Percentiles rank a stretch among this genome's conserved stretches.
Conservation (phyloP, 1,284 basidiomycete genomes). For the Agaricales sp. region DNA sequence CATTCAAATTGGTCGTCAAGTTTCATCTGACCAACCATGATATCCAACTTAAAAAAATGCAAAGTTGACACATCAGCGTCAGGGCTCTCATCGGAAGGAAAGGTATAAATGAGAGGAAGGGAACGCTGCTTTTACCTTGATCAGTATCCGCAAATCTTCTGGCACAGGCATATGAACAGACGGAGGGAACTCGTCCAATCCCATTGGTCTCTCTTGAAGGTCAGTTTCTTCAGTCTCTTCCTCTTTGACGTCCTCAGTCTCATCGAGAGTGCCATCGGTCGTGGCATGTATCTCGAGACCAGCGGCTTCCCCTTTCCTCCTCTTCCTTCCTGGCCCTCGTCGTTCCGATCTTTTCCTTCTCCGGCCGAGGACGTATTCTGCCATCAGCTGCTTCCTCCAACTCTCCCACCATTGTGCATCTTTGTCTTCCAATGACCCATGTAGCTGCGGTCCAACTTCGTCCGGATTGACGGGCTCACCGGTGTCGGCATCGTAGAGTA, state of each 20-base stretch:
- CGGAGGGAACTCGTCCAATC: conserved; percentile 34
- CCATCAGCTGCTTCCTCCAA: conserved; percentile 50
- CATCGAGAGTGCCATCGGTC: conserved; percentile 21
- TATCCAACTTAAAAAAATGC: conserved; percentile 63
- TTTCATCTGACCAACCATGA: conserved; percentile 90
- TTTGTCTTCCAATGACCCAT: conserved; percentile 41
- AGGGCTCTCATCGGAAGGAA: conserved; percentile 7
- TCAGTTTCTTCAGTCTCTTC: conserved; percentile 23
- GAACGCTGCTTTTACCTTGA: conserved; percentile 68
- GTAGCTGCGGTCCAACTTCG: conserved; percentile 22
- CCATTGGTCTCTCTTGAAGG: conserved; percentile 33
- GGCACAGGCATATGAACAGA: conserved; percentile 44
- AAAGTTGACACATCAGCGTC: conserved; percentile 13
- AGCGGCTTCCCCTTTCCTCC: conserved; percentile 20
- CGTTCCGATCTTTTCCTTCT: conserved; percentile 20
- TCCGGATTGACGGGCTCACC: conserved; percentile 19
- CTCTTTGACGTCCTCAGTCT: conserved; percentile 21
- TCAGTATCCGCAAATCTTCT: conserved; percentile 83
- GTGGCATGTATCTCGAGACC: conserved; percentile 18
- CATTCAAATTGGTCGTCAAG: conserved; percentile 98
- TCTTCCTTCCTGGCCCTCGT: conserved; percentile 17
- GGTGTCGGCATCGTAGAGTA: conserved; percentile 32
- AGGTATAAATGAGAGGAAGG: conserved; percentile 4
- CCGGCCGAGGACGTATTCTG: conserved; percentile 21
- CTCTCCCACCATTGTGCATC: conserved; percentile 57